Conservation (phyloP, 2,329 filamentous ascomycete species). For the Stachybotrys chartarum region DNA sequence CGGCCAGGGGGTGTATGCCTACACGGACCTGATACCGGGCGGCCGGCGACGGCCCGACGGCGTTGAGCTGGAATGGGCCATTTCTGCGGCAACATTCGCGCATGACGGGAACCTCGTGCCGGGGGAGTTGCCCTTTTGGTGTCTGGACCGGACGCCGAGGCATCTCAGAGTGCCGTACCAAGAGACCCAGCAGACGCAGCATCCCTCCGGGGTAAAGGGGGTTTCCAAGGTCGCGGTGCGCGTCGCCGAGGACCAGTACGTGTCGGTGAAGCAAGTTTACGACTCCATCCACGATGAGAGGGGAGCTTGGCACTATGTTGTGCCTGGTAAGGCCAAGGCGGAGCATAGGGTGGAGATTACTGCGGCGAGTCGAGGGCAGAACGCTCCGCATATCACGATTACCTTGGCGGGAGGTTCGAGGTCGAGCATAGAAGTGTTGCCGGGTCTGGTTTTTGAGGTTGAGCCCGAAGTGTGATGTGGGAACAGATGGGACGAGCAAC, state of each 20-base stretch:
- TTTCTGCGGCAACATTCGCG: constrained; percentile 34
- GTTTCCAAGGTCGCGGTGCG: constrained; percentile 36
- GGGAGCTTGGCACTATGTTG: constrained; percentile 6
- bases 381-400: background rate
- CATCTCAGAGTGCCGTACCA: constrained; percentile 45
- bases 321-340: constrained; percentile 1
- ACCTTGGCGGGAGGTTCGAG: background rate
- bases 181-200: constrained; percentile 22
- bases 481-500: background rate
- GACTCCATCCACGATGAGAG: constrained; percentile 16
- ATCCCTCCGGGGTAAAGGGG: constrained; percentile 45
- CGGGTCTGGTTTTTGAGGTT: background rate
- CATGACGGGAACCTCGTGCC: constrained; percentile 21
- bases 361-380: background rate
- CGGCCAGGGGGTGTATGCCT: constrained; percentile 28
- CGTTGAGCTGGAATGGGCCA: constrained; percentile 49
- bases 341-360: background rate
- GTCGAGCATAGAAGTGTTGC: background rate
- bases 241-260: constrained; percentile 15
- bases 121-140: constrained; percentile 57
- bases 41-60: constrained; percentile 50
- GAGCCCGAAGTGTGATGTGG: background rate
- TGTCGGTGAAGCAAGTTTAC: constrained; percentile 14
- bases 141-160: constrained; percentile 54
- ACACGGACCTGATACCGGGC: constrained; percentile 41